Percentiles rank a stretch among this genome's conserved stretches.
These are phyloP conservation scores for Silybum marianum DNA, from an alignment of 129 eudicot species.

Conservation along the genomic window DNA sequence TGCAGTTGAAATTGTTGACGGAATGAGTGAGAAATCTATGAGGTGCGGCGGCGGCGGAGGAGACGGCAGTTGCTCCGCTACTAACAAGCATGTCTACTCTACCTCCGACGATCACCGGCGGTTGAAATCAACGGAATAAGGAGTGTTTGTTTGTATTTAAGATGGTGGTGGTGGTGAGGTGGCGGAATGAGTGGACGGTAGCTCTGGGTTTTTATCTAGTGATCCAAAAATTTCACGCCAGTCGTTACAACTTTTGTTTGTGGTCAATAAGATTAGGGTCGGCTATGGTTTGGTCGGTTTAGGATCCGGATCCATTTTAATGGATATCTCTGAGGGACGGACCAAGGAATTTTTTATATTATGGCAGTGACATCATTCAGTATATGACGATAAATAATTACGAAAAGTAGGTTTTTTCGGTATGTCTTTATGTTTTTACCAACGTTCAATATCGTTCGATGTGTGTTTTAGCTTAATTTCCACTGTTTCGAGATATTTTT, in stretches of 20 bases:
- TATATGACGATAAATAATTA: no score
- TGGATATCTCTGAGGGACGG: no score
- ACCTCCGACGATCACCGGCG: conserved; percentile 13
- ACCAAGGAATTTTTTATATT: no score
- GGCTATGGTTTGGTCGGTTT: no score
- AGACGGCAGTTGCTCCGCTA: conserved; percentile 43
- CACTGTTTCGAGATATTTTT: no score
- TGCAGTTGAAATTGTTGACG: not conserved
- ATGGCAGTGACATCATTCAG: no score
- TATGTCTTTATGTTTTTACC: no score
- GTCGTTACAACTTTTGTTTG: conserved; percentile 1
- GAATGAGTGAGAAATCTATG: conserved; percentile 17
- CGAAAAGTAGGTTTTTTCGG: no score
- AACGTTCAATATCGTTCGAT: no score
- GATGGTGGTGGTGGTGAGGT: conserved; percentile 23
- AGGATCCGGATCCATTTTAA: not conserved
- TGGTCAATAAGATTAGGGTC: not conserved
- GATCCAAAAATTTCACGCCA: conserved; percentile 6
- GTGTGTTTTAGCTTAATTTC: no score
- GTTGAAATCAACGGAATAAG: not conserved
- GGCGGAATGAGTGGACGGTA: conserved; percentile 40
- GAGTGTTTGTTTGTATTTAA: not conserved
- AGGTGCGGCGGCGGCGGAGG: conserved; percentile 35
- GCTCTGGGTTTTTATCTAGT: conserved; percentile 16
- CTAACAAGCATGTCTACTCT: conserved; percentile 49